Base-by-base conservation (phyloP, 306 rosid species). In the Malus sieversii region DNA sequence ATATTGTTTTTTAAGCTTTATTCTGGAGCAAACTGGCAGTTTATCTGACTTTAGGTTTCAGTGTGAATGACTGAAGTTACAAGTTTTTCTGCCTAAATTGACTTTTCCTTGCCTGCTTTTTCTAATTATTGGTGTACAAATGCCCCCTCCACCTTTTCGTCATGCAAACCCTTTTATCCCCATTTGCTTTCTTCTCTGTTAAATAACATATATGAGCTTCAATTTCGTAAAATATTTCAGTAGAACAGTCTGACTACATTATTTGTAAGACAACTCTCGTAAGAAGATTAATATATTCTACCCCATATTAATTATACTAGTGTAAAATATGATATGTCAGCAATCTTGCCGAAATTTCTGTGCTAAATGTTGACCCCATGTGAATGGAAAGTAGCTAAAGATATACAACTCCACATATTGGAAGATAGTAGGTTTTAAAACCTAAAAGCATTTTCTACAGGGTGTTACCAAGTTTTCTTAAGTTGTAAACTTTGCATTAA, bases 31-130 rank as follows among this genome's bases (percentile, higher is more conserved):
- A 42, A 60, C 77, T 42, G 69, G 44, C 58, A 12, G 27, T 65
- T 77, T 62, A 14, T 64, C 81, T 70, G 75, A 33, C 76, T 35
- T 58, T 23, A 38, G 63, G 75, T 71, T 71, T 33, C 72, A 71
- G 18, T 55, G 18, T 38, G 67, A 68, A 57, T 68, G 68, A 76
- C 68, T n/a, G 16, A 22, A 68, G 65, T 59, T 60, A 70, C 81
- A 46, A 68, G 65, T 69, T 76, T 76, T 67, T 76, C 57, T 35
- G 19, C 23, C 16, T 71, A 65, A 52, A 25, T 29, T 46, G 67
- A 30, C 62, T 79, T 68, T 73, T 68, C 63, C 65, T 38, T 60
- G 68, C 79, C 57, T 58, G 55, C 22, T 23, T 61, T 16, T 68
- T 69, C 68, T 60, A 66, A 62, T 62, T 74, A 46, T 74, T 74